Evolutionary conservation across 2,329 filamentous ascomycete genomes (phyloP).

Genomic region (Beauveria sp.): DNA sequence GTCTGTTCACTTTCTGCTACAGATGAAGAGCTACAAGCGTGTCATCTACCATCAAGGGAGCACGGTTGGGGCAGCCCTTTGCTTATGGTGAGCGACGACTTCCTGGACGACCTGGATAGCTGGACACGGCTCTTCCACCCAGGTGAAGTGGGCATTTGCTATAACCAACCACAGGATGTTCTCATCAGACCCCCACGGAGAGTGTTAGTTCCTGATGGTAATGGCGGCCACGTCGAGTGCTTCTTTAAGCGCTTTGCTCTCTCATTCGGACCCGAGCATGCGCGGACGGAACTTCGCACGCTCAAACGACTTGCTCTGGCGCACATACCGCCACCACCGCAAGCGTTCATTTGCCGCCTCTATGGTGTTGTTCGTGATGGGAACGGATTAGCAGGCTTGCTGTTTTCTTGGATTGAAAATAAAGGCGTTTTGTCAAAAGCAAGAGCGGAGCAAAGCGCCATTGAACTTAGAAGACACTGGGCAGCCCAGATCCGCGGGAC

Average conservation of each 20-base stretch:
- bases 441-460: background rate
- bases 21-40: background rate
- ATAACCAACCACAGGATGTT: slow-evolving; percentile 3
- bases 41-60: background rate
- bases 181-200: slow-evolving; percentile 3
- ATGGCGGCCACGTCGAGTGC: background rate
- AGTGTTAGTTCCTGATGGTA: background rate
- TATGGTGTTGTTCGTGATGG: slow-evolving; percentile 7
- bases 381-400: background rate
- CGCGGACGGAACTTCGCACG: slow-evolving; percentile 3
- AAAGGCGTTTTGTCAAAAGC: background rate
- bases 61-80: background rate
- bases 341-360: slow-evolving; percentile 9
- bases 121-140: slow-evolving; percentile 4
- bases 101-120: background rate
- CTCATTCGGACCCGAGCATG: slow-evolving; percentile 6
- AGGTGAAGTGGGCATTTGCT: slow-evolving; percentile 1
- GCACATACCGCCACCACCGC: background rate
- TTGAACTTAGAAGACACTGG: background rate
- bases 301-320: slow-evolving; percentile 3
- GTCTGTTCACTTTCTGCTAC: background rate
- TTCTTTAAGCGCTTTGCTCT: background rate
- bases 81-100: background rate
- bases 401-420: background rate
- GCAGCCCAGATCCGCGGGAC: slow-evolving; percentile 14